Evolutionary conservation across 352 stramenopile species (phyloP).

Genomic region (Plasmopara halstedii): DNA sequence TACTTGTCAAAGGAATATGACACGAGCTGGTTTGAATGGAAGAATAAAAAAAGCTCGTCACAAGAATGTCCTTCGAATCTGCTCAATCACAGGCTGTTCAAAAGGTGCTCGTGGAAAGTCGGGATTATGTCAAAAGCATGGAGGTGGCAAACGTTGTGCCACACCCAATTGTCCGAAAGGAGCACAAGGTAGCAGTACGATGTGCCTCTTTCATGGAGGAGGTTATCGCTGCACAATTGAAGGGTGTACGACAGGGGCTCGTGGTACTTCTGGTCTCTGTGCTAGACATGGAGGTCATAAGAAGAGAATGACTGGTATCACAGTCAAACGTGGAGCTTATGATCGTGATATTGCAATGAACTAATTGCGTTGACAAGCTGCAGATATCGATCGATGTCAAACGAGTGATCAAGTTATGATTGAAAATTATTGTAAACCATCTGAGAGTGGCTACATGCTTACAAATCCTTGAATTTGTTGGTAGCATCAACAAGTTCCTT

Average conservation of each 20-base stretch:
- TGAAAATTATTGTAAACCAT: too few species aligned
- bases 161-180: slow-evolving; percentile 61
- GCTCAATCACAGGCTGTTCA: slow-evolving; percentile 46
- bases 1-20: slow-evolving; percentile 11
- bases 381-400: slow-evolving; percentile 5
- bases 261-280: slow-evolving; percentile 65
- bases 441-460: background rate
- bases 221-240: slow-evolving; percentile 74
- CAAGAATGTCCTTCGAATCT: slow-evolving; percentile 70
- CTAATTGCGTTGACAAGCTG: slow-evolving; percentile 9
- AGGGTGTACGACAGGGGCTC: slow-evolving; percentile 65
- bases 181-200: slow-evolving; percentile 66
- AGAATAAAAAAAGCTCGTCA: slow-evolving; percentile 53
- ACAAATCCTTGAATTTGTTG: slow-evolving; percentile 52
- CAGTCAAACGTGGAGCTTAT: slow-evolving; percentile 10
- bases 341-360: slow-evolving; percentile 8
- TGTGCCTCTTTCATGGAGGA: slow-evolving; percentile 78
- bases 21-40: slow-evolving; percentile 10
- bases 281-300: slow-evolving; percentile 81
- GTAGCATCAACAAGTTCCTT: slow-evolving; percentile 68
- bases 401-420: background rate
- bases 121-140: slow-evolving; percentile 80
- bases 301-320: slow-evolving; percentile 22
- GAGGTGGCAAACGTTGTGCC: slow-evolving; percentile 72
- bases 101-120: slow-evolving; percentile 78